These are phyloP conservation scores for Edaphochlamys debaryana DNA, from an alignment of 139 green algal species.

Conservation along the genomic window DNA sequence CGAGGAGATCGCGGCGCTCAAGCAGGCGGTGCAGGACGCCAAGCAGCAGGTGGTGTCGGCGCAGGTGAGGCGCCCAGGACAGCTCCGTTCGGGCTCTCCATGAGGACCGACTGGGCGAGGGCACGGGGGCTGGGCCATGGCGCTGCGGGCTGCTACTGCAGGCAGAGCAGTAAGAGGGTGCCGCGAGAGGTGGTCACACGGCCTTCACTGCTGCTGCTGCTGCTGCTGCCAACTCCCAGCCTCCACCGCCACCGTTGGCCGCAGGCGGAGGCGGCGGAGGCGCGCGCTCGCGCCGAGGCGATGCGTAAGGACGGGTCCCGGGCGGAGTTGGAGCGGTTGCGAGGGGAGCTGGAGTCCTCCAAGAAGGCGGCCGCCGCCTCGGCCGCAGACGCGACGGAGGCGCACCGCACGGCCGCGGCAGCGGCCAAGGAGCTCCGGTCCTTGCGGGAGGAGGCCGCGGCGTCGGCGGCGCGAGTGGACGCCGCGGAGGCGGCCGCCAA, in stretches of 20 bases:
- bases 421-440: not conserved
- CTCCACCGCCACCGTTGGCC: no score
- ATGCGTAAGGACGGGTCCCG: slow-evolving; percentile 13
- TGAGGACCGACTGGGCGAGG: no score
- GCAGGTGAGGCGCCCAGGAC: not conserved
- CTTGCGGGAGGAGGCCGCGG: not conserved
- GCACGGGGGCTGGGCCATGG: no score
- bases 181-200: not conserved
- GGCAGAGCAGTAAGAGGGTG: not conserved
- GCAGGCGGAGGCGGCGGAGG: slow-evolving; percentile 27
- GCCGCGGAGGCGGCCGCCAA: slow-evolving; percentile 8
- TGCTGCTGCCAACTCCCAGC: no score
- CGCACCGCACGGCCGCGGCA: slow-evolving; percentile 5
- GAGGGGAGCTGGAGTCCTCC: slow-evolving; percentile 4
- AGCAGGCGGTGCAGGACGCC: not conserved
- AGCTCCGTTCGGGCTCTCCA: no score
- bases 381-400: slow-evolving; percentile 2
- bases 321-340: slow-evolving; percentile 26
- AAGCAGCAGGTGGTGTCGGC: not conserved
- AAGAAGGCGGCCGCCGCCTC: slow-evolving; percentile 8
- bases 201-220: no score
- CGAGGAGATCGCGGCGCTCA: slow-evolving; percentile 8
- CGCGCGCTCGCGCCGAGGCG: slow-evolving; percentile 1
- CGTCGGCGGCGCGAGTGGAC: not conserved
- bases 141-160: no score